Evolutionary conservation across 2,329 filamentous ascomycete species (phyloP), one percentile per base, ranked within the genome.

Genomic region (Beauveria brongniartii): DNA sequence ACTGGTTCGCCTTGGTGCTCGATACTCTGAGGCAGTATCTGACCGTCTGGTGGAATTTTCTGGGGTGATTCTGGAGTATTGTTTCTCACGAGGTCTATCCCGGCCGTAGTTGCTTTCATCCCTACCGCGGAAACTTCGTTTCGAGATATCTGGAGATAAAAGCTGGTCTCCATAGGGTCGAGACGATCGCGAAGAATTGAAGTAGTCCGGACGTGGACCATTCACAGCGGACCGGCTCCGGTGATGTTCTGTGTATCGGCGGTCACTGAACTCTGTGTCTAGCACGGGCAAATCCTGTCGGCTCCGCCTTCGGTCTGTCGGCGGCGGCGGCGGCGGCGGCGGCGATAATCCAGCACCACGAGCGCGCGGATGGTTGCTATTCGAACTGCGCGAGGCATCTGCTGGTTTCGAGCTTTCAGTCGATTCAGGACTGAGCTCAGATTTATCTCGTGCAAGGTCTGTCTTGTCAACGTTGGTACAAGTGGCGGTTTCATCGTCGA

Each of bases 241-340:
- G 52, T 70, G 70, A 57, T 72, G 73, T 44, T 73, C 67, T 43
- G 66, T 64, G 5, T 65, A 51, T 50, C 63, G 66, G 20, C 67
- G 65, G 51, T 70, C 64, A 41, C 66, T 64, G 6, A 76, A 51
- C 1, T 76, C 72, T 2, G 80, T 82, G 34, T 79, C 75, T 16
- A 82, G 70, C 6, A 72, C 74, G 4, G 79, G 78, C 5, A 82
- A 66, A 30, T 80, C 69, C 51, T 74, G 72, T 55, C 72, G 70
- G 64, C 68, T 74, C 65, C 67, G 70, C 16, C 70, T 68, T 40
- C 69, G 70, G 18, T 68, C 67, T 10, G 70, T 28, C 5, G 48
- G 20, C 18, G 47, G 51, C 18, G 53, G n/a, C 30, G 47, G 51
- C 18, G 53, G n/a, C 30, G 44, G 41, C 9, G 53, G 20, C 26